Conservation (phyloP, 73 alveolate genomes). For the Blepharisma stoltei region DNA sequence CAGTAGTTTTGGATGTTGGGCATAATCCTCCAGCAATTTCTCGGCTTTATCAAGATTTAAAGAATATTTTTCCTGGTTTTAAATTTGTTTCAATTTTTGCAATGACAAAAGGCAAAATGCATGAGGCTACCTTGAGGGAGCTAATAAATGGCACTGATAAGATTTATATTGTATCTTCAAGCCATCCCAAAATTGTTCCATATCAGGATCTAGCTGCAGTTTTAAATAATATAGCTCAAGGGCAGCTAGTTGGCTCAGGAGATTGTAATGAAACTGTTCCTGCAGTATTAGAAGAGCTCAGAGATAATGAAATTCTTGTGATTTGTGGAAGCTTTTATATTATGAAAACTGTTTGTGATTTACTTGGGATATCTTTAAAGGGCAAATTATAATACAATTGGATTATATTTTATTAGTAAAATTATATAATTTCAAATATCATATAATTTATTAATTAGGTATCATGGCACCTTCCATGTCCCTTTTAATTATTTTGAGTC, state of each 20-base stretch:
- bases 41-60: background rate
- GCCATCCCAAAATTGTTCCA: background rate
- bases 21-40: slow-evolving; percentile 18
- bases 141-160: background rate
- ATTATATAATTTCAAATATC: too few relatives aligned
- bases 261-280: background rate
- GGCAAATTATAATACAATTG: too few relatives aligned
- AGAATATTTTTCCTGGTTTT: background rate
- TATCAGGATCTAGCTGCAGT: background rate
- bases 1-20: background rate
- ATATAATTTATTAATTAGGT: too few relatives aligned
- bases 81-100: background rate
- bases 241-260: background rate
- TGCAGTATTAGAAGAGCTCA: background rate
- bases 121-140: background rate
- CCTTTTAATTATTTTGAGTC: too few relatives aligned
- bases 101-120: background rate
- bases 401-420: too few relatives aligned
- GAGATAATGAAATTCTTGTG: background rate
- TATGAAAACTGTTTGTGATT: background rate
- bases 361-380: background rate
- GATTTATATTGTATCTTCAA: background rate
- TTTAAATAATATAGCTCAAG: background rate
- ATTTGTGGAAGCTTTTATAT: slow-evolving; percentile 19
- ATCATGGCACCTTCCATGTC: too few relatives aligned